phyloP scores from a whole-genome alignment of 805 yeast genomes.

The Saturnispora galanensis region DNA sequence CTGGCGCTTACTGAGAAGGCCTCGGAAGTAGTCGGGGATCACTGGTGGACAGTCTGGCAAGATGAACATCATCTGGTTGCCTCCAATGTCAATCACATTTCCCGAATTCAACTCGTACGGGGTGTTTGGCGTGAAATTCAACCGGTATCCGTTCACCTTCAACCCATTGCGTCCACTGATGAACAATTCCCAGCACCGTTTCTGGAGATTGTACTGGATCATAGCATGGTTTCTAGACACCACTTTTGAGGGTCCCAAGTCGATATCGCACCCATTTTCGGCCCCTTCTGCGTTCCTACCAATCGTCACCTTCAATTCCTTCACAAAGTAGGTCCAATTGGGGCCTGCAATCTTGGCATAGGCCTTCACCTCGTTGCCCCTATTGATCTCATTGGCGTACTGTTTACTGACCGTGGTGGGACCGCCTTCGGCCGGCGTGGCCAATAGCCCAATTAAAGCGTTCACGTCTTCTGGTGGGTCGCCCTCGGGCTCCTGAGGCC shows the following conservation, averaged over 20 bases:
- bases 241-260: conserved; percentile 95
- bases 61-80: conserved; percentile 98
- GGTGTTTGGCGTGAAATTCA: conserved; percentile 27
- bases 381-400: conserved; percentile 65
- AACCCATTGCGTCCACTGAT: conserved; percentile 91
- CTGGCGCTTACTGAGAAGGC: conserved; percentile 24
- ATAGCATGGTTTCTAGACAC: conserved; percentile 86
- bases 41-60: conserved; percentile 81
- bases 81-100: conserved; percentile 89
- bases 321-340: conserved; percentile 91
- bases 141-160: conserved; percentile 64
- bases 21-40: conserved; percentile 41
- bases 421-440: conserved; percentile 52
- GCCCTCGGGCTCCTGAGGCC: too few species aligned
- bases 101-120: conserved; percentile 67
- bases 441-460: conserved; percentile 61
- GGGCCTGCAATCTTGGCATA: conserved; percentile 93
- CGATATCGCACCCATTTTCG: conserved; percentile 54
- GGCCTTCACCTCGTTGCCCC: conserved; percentile 82
- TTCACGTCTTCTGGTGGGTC: conserved; percentile 44
- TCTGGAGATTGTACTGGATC: conserved; percentile 64
- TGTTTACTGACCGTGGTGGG: conserved; percentile 63
- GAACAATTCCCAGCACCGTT: conserved; percentile 77
- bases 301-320: conserved; percentile 60
- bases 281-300: conserved; percentile 69